Conservation (phyloP, 257 asterid genomes). For the Leptodermis oblonga region DNA sequence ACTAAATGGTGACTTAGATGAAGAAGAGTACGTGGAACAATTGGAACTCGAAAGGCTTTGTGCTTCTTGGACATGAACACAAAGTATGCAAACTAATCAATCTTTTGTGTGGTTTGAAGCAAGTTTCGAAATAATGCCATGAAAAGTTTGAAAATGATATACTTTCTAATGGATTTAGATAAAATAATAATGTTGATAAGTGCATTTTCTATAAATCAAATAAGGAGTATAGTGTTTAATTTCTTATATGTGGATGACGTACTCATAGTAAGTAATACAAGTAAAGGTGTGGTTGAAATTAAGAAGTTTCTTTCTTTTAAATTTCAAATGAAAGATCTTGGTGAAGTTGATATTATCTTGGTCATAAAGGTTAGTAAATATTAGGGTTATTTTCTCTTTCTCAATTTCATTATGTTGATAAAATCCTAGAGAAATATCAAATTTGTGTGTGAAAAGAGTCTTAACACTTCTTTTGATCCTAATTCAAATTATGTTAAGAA, state of each 20-base stretch:
- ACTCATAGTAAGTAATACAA: neutral
- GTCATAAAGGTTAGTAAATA: neutral
- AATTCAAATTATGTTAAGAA: neutral
- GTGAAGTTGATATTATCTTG: conserved; percentile 4
- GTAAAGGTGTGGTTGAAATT: no score
- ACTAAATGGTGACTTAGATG: neutral
- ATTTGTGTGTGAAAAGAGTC: neutral
- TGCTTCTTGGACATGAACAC: no score
- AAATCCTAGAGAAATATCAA: neutral
- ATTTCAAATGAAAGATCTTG: no score
- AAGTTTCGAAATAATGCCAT: conserved; percentile 3
- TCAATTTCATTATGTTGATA: conserved; percentile 1
- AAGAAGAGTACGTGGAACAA: neutral
- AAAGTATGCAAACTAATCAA: no score
- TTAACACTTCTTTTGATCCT: neutral
- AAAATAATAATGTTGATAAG: neutral
- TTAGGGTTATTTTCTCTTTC: neutral
- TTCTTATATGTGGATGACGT: neutral
- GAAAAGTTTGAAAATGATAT: neutral
- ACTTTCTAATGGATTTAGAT: neutral
- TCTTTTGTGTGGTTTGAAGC: no score
- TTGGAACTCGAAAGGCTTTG: neutral
- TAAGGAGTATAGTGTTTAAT: no score
- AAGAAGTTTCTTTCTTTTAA: no score
- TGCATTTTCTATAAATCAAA: no score